phyloP scores from a whole-genome alignment of 352 stramenopile species.

The Phytophthora fragariaefolia region DNA sequence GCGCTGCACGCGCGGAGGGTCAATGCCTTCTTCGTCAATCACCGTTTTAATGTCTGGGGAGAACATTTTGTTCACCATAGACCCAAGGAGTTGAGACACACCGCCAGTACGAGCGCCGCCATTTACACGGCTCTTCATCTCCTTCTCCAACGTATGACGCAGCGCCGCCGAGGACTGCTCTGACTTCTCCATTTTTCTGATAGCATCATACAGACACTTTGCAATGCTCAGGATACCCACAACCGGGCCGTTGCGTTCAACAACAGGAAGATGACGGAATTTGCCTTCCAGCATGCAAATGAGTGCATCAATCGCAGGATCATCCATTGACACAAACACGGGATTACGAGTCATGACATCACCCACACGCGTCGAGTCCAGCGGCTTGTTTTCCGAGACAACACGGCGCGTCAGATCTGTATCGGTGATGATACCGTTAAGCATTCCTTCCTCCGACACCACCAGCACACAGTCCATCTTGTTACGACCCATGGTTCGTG shows the following conservation, averaged over 20 bases:
- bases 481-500: slow-evolving; percentile 89
- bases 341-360: slow-evolving; percentile 88
- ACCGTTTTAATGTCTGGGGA: slow-evolving; percentile 88
- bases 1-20: slow-evolving; percentile 81
- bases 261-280: slow-evolving; percentile 87
- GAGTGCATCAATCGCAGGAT: slow-evolving; percentile 87
- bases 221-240: slow-evolving; percentile 98
- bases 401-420: slow-evolving; percentile 87
- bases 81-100: slow-evolving; percentile 75
- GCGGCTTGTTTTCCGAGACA: slow-evolving; percentile 77
- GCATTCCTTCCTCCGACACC: slow-evolving; percentile 84
- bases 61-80: slow-evolving; percentile 91
- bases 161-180: slow-evolving; percentile 78
- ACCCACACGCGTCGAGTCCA: slow-evolving; percentile 72
- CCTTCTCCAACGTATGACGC: slow-evolving; percentile 79
- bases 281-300: slow-evolving; percentile 89
- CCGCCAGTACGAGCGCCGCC: slow-evolving; percentile 37
- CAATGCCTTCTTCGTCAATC: slow-evolving; percentile 79
- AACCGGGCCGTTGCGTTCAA: slow-evolving; percentile 84
- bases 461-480: slow-evolving; percentile 94
- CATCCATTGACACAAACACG: slow-evolving; percentile 84
- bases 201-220: slow-evolving; percentile 99
- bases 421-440: slow-evolving; percentile 97
- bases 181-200: slow-evolving; percentile 96
- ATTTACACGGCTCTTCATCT: slow-evolving; percentile 62